Evolutionary conservation across 257 asterid genomes (phyloP).

Genomic region (Solanum bulbocastanum): DNA sequence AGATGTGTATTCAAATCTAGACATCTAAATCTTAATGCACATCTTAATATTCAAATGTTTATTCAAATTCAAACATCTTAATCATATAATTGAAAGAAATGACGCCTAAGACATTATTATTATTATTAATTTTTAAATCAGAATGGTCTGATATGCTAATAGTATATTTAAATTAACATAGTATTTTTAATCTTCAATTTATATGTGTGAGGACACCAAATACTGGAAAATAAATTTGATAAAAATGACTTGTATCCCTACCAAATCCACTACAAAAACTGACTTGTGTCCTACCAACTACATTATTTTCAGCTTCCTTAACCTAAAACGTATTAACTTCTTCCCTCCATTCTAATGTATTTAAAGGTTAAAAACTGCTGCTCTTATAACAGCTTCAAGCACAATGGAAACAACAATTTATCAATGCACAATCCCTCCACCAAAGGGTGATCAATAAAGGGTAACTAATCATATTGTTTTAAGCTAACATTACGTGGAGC

Average conservation of each 20-base stretch:
- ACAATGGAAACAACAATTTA: background rate
- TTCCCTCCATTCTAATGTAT: background rate
- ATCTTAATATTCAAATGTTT: background rate
- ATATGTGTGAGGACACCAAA: background rate
- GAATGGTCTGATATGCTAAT: background rate
- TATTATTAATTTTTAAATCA: too few relatives aligned
- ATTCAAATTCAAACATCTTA: background rate
- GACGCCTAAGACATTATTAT: too few relatives aligned
- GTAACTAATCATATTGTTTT: background rate
- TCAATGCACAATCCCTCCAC: background rate
- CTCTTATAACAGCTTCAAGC: background rate
- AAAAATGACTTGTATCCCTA: background rate
- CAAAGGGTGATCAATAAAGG: background rate
- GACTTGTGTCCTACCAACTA: background rate
- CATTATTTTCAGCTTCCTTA: background rate
- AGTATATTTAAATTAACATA: too few relatives aligned
- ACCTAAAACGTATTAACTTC: background rate
- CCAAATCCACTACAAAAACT: background rate
- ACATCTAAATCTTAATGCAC: background rate
- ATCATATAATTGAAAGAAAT: too few relatives aligned
- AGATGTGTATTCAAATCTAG: background rate
- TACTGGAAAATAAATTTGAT: background rate
- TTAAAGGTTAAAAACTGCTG: background rate
- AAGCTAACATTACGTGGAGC: conserved; percentile 17
- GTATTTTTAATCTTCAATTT: background rate